These are phyloP conservation scores for Boletus sp. DNA, from an alignment of 1,284 basidiomycete genomes.

Conservation along the genomic window DNA sequence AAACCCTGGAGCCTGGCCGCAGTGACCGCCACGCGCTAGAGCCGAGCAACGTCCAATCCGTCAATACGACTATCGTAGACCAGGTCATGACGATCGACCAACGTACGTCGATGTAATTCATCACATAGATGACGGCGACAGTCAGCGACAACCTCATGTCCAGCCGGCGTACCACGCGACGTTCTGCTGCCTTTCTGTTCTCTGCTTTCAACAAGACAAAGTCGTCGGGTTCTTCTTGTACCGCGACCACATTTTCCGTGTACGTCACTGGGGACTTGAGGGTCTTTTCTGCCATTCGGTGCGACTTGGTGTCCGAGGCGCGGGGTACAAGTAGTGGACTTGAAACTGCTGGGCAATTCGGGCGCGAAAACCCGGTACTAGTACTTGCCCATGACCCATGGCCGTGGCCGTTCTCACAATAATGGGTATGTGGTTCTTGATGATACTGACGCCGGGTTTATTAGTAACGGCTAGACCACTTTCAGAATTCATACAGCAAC, in stretches of 20 bases:
- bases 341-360: too few species aligned
- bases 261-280: conserved; percentile 5
- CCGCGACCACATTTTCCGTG: conserved; percentile 9
- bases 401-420: not conserved
- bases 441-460: not conserved
- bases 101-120: conserved; percentile 72
- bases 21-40: conserved; percentile 61
- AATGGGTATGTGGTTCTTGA: not conserved
- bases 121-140: conserved; percentile 62
- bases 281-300: conserved; percentile 10
- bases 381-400: not conserved
- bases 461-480: not conserved
- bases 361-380: not conserved
- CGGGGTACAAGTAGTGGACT: too few species aligned
- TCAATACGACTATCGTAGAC: not conserved
- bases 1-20: conserved; percentile 65
- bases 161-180: conserved; percentile 54
- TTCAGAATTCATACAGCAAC: too few species aligned
- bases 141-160: conserved; percentile 63
- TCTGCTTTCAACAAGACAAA: conserved; percentile 16
- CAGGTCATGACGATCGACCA: not conserved
- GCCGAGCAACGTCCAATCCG: not conserved
- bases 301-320: not conserved
- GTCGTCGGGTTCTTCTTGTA: conserved; percentile 11
- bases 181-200: conserved; percentile 24